Conservation (phyloP, 768 basidiomycete species). For the Neoboletus brunneissimus region DNA sequence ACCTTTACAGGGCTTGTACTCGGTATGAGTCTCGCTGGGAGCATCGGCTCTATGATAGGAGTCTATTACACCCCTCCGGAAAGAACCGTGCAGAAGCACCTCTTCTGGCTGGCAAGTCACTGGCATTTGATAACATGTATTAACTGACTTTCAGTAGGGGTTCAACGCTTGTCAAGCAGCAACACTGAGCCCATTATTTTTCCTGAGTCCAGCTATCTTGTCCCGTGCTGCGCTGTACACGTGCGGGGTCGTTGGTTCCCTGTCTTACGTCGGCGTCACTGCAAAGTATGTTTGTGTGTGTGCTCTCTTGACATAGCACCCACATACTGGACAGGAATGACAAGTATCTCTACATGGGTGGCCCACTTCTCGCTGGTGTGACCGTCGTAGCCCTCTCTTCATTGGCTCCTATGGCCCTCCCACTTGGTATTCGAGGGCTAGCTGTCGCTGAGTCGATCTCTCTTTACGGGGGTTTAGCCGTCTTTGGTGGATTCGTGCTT, state of each 20-base stretch:
- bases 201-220: slow-evolving; percentile 80
- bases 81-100: slow-evolving; percentile 70
- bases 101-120: slow-evolving; percentile 70
- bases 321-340: slow-evolving; percentile 50
- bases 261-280: slow-evolving; percentile 87
- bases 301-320: neutral
- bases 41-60: slow-evolving; percentile 85
- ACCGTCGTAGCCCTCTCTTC: slow-evolving; percentile 84
- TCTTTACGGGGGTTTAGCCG: slow-evolving; percentile 84
- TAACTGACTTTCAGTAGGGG: slow-evolving; percentile 41
- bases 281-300: slow-evolving; percentile 53
- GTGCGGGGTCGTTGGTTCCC: slow-evolving; percentile 77
- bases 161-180: slow-evolving; percentile 88
- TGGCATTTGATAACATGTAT: neutral
- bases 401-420: slow-evolving; percentile 88
- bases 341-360: slow-evolving; percentile 82
- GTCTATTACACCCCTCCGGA: slow-evolving; percentile 77
- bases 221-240: slow-evolving; percentile 89
- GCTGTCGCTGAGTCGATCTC: slow-evolving; percentile 75
- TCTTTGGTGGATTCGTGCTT: slow-evolving; percentile 83
- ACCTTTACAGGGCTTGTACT: slow-evolving; percentile 64
- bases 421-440: slow-evolving; percentile 73
- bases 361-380: slow-evolving; percentile 84
- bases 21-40: slow-evolving; percentile 74
- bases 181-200: slow-evolving; percentile 85